These are phyloP conservation scores for Teratosphaeria nubilosa DNA, from an alignment of 2,329 filamentous ascomycete genomes.

Conservation along the genomic window DNA sequence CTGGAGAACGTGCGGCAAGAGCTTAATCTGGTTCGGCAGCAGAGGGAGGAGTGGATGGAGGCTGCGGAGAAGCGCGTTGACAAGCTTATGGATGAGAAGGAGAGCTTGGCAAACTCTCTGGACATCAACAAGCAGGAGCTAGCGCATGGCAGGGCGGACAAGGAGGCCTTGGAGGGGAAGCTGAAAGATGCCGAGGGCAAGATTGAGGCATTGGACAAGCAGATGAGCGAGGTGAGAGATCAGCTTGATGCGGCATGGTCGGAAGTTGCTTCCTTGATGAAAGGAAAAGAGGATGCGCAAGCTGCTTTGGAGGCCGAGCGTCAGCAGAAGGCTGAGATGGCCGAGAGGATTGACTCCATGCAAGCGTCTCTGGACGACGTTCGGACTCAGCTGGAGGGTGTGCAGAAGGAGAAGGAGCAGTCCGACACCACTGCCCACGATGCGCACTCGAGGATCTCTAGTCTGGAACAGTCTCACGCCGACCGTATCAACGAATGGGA, in stretches of 20 bases:
- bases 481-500: background rate
- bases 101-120: constrained; percentile 13
- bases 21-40: constrained; percentile 15
- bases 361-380: constrained; percentile 8
- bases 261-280: background rate
- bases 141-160: constrained; percentile 5
- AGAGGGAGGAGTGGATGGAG: constrained; percentile 23
- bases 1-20: constrained; percentile 19
- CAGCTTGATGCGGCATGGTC: constrained; percentile 2
- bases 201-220: constrained; percentile 5
- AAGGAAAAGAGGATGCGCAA: constrained; percentile 2
- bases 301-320: constrained; percentile 2
- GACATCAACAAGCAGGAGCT: constrained; percentile 10
- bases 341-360: constrained; percentile 6
- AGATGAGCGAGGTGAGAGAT: constrained; percentile 5
- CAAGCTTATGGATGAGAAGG: constrained; percentile 21
- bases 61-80: constrained; percentile 26
- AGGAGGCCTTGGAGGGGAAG: constrained; percentile 3
- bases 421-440: background rate
- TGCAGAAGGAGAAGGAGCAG: constrained; percentile 1
- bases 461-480: background rate
- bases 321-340: constrained; percentile 5
- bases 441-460: background rate
- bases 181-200: constrained; percentile 9
- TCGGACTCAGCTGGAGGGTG: constrained; percentile 4